A percentile compares a stretch with the other conserved stretches of the same genome.
Conservation (phyloP, 108 stramenopile genomes). For the Skeletonema potamos region DNA sequence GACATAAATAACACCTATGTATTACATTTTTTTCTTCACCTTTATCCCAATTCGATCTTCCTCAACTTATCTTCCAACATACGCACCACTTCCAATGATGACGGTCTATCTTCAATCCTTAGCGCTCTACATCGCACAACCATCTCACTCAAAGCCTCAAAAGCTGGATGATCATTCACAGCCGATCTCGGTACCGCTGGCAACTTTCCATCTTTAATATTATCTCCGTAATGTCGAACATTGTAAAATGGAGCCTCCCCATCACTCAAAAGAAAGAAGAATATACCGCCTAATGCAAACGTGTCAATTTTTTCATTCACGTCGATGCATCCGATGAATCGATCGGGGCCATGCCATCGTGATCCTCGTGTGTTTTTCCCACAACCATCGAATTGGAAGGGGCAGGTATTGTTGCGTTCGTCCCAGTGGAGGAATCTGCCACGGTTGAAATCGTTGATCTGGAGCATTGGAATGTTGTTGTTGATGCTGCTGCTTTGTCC, state of each 20-base stretch:
- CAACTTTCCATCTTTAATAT: not conserved
- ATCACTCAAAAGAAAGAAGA: slow-evolving; percentile 16
- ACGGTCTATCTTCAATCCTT: slow-evolving; percentile 15
- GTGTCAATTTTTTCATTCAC: slow-evolving; percentile 19
- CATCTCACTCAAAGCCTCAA: slow-evolving; percentile 14
- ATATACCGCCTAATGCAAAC: slow-evolving; percentile 16
- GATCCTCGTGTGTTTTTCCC: slow-evolving; percentile 4
- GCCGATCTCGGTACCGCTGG: not conserved
- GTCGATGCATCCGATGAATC: slow-evolving; percentile 12
- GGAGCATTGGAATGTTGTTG: slow-evolving; percentile 8
- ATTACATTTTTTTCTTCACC: no score
- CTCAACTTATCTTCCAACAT: slow-evolving; percentile 14
- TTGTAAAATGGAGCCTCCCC: slow-evolving; percentile 13
- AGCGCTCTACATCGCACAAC: slow-evolving; percentile 12
- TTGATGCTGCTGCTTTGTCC: not conserved
- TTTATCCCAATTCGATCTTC: not conserved
- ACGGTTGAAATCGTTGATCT: slow-evolving; percentile 22
- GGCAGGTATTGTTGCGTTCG: slow-evolving; percentile 4
- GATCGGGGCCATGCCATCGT: slow-evolving; percentile 8
- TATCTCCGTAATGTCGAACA: not conserved
- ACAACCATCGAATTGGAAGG: slow-evolving; percentile 14
- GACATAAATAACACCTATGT: no score
- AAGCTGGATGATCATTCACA: slow-evolving; percentile 16
- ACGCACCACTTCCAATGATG: slow-evolving; percentile 19
- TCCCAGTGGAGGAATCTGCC: slow-evolving; percentile 6